Evolutionary conservation across 2,329 filamentous ascomycete genomes (phyloP).

Genomic region (Orbilia javanica): DNA sequence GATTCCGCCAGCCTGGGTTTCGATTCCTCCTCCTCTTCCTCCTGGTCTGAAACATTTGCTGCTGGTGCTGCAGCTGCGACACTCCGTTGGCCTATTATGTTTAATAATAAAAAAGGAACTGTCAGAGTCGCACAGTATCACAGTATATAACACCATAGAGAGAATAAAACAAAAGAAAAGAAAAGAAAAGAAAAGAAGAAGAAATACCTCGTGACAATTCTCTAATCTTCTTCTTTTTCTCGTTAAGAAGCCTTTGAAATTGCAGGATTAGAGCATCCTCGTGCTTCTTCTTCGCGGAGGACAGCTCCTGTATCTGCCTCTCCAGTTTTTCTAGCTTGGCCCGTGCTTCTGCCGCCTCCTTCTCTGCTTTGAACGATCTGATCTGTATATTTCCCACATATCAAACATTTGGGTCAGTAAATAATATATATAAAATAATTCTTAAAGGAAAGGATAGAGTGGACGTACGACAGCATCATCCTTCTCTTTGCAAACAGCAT

Average conservation of each 20-base stretch:
- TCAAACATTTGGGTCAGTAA: too few relatives aligned
- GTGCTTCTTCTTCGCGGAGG: slow-evolving; percentile 48
- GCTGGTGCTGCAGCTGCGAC: background rate
- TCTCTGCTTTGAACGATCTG: slow-evolving; percentile 30
- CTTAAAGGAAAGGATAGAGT: background rate
- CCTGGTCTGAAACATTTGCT: background rate
- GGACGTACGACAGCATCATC: slow-evolving; percentile 32
- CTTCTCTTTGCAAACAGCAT: slow-evolving; percentile 44
- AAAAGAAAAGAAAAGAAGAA: background rate
- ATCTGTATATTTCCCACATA: background rate
- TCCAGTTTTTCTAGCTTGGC: slow-evolving; percentile 46
- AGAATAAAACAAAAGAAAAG: background rate
- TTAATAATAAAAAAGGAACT: background rate
- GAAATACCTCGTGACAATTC: slow-evolving; percentile 38
- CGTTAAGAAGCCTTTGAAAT: slow-evolving; percentile 50
- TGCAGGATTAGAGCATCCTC: slow-evolving; percentile 51
- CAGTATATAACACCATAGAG: too few relatives aligned
- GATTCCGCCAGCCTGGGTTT: slow-evolving; percentile 8
- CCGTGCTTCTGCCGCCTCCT: slow-evolving; percentile 16
- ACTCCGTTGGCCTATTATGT: slow-evolving; percentile 15
- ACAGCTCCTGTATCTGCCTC: slow-evolving; percentile 39
- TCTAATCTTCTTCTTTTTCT: slow-evolving; percentile 53
- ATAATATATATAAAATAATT: slow-evolving; percentile 1
- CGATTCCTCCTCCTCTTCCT: background rate
- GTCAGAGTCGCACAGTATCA: background rate